A percentile compares a stretch with the other conserved stretches of the same genome.
phyloP scores from a whole-genome alignment of 805 yeast species.

The Starmerella bombicola region DNA sequence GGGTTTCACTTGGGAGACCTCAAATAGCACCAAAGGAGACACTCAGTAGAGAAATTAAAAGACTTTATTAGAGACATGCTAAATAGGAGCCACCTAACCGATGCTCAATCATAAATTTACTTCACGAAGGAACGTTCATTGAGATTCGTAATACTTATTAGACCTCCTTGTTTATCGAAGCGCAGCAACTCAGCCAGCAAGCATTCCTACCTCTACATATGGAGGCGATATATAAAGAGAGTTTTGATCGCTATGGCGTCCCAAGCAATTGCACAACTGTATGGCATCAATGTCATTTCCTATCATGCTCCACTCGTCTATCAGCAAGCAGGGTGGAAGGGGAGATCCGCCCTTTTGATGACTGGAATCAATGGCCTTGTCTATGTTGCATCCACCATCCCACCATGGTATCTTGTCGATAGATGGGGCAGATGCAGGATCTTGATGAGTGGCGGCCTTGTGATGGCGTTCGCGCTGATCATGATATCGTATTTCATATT shows the following conservation, averaged over 20 bases:
- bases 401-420: conserved; percentile 87
- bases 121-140: too few species aligned
- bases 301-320: conserved; percentile 90
- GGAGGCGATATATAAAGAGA: conserved; percentile 60
- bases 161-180: too few species aligned
- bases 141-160: too few species aligned
- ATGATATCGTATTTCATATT: conserved; percentile 51
- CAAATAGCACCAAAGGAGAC: too few species aligned
- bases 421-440: conserved; percentile 87
- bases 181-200: too few species aligned
- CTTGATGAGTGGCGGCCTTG: conserved; percentile 59
- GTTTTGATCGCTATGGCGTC: conserved; percentile 81
- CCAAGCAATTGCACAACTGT: conserved; percentile 83
- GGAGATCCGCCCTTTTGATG: conserved; percentile 77
- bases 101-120: too few species aligned
- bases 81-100: too few species aligned
- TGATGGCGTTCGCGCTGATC: conserved; percentile 63
- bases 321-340: conserved; percentile 91
- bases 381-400: conserved; percentile 55
- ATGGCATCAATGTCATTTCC: conserved; percentile 85
- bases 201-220: conserved; percentile 58
- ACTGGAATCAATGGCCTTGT: conserved; percentile 65
- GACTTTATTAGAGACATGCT: too few species aligned
- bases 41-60: too few species aligned
- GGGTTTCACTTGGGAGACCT: too few species aligned